phyloP scores from a whole-genome alignment of 106 monocot genomes.

The Dactylorhiza incarnata region DNA sequence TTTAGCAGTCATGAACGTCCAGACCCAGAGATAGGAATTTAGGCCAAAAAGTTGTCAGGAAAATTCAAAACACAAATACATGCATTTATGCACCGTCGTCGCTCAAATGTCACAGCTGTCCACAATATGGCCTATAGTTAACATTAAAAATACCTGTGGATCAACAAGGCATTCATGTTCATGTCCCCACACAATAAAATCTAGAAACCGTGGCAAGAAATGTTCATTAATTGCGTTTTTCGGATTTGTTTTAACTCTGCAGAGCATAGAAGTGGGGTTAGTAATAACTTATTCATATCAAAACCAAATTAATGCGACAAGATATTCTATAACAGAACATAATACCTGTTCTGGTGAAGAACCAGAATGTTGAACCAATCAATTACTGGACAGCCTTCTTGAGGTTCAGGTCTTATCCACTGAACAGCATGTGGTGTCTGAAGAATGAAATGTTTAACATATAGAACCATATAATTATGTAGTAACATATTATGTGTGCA shows the following conservation, averaged over 20 bases:
- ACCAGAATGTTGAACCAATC: conserved; percentile 98
- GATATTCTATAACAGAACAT: not conserved
- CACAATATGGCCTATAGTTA: too few species aligned
- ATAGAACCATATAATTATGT: not conserved
- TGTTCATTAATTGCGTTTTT: conserved; percentile 99
- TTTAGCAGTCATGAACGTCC: too few species aligned
- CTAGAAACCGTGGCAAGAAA: conserved; percentile 93
- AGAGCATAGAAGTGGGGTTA: conserved; percentile 4
- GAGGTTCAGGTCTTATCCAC: conserved; percentile 92
- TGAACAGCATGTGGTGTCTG: conserved; percentile 99
- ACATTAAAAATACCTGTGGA: conserved; percentile 56
- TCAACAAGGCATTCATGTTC: conserved; percentile 99
- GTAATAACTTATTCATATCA: not conserved
- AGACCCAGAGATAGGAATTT: too few species aligned
- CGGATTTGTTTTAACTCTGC: conserved; percentile 90
- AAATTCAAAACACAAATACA: too few species aligned
- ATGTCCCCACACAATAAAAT: conserved; percentile 96
- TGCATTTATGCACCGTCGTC: too few species aligned
- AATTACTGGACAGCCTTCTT: conserved; percentile 72
- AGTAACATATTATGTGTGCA: not conserved
- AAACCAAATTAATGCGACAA: not conserved
- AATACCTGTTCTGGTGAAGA: conserved; percentile 97
- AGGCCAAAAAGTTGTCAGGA: too few species aligned
- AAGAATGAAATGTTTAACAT: conserved; percentile 11
- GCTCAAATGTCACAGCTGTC: too few species aligned